These are phyloP conservation scores for Taiwanofungus camphoratus DNA, from an alignment of 1,284 basidiomycete species.

Conservation along the genomic window DNA sequence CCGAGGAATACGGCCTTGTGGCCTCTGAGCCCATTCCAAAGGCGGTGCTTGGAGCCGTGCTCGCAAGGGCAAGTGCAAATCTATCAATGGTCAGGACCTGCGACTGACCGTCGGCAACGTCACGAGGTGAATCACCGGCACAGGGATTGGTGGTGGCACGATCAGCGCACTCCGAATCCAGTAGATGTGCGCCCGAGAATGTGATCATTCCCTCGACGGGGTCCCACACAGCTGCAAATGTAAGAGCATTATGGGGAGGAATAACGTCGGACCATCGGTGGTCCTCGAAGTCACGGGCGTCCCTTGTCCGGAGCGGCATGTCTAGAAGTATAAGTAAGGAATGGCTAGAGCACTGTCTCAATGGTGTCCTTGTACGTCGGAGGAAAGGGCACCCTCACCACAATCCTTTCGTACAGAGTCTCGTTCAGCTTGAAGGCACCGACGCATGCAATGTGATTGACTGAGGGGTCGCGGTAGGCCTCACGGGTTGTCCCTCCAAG, in stretches of 20 bases:
- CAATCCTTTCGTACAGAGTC: too few relatives aligned
- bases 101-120: conserved; percentile 29
- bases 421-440: too few relatives aligned
- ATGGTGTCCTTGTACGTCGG: too few relatives aligned
- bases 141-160: conserved; percentile 19
- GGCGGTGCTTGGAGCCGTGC: conserved; percentile 12
- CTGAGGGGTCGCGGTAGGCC: too few relatives aligned
- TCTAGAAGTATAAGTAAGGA: too few relatives aligned
- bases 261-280: conserved; percentile 51
- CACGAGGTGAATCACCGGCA: conserved; percentile 18
- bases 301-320: background rate
- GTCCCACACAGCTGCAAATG: conserved; percentile 56
- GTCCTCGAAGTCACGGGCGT: conserved; percentile 5
- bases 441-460: too few relatives aligned
- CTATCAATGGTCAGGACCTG: conserved; percentile 35
- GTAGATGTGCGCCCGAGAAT: conserved; percentile 45
- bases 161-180: conserved; percentile 29
- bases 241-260: conserved; percentile 48
- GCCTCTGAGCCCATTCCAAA: background rate
- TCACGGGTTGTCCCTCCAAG: too few relatives aligned
- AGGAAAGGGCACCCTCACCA: too few relatives aligned
- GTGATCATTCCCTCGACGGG: conserved; percentile 49
- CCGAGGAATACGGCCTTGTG: background rate
- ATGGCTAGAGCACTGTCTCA: too few relatives aligned
- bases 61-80: conserved; percentile 12